phyloP scores from a whole-genome alignment of 495 filamentous ascomycete species.

The Podospora pseudoanserina region DNA sequence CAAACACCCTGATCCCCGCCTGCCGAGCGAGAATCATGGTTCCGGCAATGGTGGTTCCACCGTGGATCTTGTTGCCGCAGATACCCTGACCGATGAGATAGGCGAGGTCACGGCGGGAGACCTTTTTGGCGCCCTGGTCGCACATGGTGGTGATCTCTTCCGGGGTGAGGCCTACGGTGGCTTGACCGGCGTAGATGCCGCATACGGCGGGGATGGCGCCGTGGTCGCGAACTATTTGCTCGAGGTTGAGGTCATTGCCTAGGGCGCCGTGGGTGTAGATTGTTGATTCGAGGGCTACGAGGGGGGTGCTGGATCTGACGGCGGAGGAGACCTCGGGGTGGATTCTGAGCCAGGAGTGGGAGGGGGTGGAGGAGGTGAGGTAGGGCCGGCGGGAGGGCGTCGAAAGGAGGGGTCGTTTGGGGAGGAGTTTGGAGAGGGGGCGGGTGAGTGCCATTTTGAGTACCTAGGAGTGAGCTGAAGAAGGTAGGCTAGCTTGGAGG shows the following conservation, averaged over 20 bases:
- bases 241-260: conserved; percentile 76
- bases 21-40: conserved; percentile 87
- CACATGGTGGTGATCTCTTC: conserved; percentile 70
- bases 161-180: conserved; percentile 67
- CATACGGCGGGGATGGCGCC: conserved; percentile 92
- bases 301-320: conserved; percentile 63
- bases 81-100: conserved; percentile 63
- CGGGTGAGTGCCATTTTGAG: background rate
- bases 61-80: conserved; percentile 64
- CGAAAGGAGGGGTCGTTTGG: background rate
- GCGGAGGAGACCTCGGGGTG: conserved; percentile 82
- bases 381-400: background rate
- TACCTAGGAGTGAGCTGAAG: background rate
- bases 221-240: conserved; percentile 70
- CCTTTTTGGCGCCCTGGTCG: conserved; percentile 66
- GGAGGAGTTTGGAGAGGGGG: conserved; percentile 10
- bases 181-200: conserved; percentile 76
- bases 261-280: conserved; percentile 76
- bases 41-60: conserved; percentile 87
- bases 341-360: conserved; percentile 58
- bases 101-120: conserved; percentile 80
- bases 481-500: background rate
- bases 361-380: conserved; percentile 6
- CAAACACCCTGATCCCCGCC: conserved; percentile 90
- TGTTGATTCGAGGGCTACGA: conserved; percentile 90